A percentile compares a stretch with the other conserved stretches of the same genome.
Conservation (phyloP, 768 basidiomycete genomes). For the Chalciporus piperatus region DNA sequence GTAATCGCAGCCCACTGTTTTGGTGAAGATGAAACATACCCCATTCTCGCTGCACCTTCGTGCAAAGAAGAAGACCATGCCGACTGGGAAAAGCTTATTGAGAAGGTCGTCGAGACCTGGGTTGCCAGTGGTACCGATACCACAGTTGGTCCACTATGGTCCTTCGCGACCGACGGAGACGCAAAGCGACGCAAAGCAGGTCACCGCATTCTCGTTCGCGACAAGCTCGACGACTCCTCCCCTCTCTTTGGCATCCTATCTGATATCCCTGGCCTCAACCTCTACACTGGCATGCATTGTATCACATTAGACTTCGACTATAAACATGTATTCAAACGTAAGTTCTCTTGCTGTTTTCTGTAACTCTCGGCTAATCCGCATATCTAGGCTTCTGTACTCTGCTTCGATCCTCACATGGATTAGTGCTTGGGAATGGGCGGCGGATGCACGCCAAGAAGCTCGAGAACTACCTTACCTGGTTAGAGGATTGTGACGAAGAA, state of each 20-base stretch:
- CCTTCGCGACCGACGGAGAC: constrained; percentile 18
- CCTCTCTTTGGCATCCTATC: constrained; percentile 4
- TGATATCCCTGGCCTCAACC: constrained; percentile 12
- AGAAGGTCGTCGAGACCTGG: background rate
- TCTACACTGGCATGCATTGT: constrained; percentile 4
- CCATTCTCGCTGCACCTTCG: constrained; percentile 7
- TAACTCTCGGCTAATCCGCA: background rate
- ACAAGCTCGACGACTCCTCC: background rate
- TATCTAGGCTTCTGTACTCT: constrained; percentile 11
- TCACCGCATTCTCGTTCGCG: constrained; percentile 1
- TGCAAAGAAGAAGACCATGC: constrained; percentile 10
- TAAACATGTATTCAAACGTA: constrained; percentile 19
- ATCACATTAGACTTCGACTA: constrained; percentile 17
- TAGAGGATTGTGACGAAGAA: background rate
- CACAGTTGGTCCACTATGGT: constrained; percentile 12
- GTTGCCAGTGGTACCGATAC: background rate
- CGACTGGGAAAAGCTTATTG: background rate
- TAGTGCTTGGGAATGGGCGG: background rate
- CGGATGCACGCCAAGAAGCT: background rate
- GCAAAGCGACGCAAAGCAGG: constrained; percentile 5
- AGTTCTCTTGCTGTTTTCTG: background rate
- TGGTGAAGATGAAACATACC: constrained; percentile 1
- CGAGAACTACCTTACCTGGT: background rate
- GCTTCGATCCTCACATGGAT: background rate
- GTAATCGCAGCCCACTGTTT: constrained; percentile 7